Conservation (phyloP, 108 stramenopile species). For the Conticribra guillardii region DNA sequence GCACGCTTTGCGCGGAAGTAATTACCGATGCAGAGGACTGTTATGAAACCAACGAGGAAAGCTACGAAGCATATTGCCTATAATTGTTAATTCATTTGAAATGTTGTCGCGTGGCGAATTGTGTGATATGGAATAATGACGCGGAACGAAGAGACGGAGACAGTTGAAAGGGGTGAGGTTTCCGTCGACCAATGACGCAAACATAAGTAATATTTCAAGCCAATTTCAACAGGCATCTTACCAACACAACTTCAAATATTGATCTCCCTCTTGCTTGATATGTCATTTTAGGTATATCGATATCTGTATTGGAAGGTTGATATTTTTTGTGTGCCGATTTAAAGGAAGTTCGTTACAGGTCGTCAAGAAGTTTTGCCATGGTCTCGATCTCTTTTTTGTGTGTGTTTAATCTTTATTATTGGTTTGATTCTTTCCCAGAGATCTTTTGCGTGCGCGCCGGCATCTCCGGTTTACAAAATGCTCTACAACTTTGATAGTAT, state of each 20-base stretch:
- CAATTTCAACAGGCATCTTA: constrained; percentile 33
- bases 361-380: no score
- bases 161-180: background rate
- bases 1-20: constrained; percentile 90
- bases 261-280: constrained; percentile 79
- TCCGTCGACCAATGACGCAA: background rate
- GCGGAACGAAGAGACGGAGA: background rate
- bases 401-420: no score
- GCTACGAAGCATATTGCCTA: constrained; percentile 83
- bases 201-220: constrained; percentile 2
- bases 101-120: background rate
- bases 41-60: constrained; percentile 89
- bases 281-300: constrained; percentile 64
- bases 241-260: constrained; percentile 82
- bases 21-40: constrained; percentile 88
- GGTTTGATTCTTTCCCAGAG: no score
- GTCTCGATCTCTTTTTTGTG: no score
- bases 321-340: no score
- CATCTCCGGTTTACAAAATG: no score
- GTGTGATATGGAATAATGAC: constrained; percentile 4
- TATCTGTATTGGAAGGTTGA: no score
- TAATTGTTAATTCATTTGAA: constrained; percentile 2
- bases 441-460: no score
- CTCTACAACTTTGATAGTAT: no score
- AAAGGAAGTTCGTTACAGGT: no score